Evolutionary conservation across 306 rosid species (phyloP), one percentile per base, ranked within the genome.

Genomic region (Purshia tridentata): DNA sequence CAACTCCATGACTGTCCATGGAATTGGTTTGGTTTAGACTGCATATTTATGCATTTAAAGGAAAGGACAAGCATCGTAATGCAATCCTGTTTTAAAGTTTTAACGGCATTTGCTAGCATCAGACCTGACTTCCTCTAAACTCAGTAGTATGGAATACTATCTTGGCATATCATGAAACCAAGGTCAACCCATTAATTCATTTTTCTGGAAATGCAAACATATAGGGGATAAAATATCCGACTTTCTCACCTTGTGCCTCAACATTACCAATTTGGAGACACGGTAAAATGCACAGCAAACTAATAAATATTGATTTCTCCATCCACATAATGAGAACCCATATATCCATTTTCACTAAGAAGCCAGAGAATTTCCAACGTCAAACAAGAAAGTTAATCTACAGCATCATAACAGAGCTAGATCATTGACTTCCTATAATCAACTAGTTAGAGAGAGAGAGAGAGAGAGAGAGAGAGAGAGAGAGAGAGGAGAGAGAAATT

Each of bases 171-270:
- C 45, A 55, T 18, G 19, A 41, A 70, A 16, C 63, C 22, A 56
- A 66, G 3, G 51, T 15, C 23, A 46, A 35, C 53, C 48, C 55
- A 37, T 8, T 68, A 18, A 6, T 67, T 16, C 8, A 39, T 9
- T 58, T 68, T 53, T 39, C 44, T 48, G 9, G 39, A 68, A 48
- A 66, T 66, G 18, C 6, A 48, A 58, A 47, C 74, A 67, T 40
- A 40, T 47, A 14, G 20, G 16, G 37, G 14, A 19, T 41, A 47
- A 5, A 46, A 51, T 5, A 20, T 77, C 70, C 53, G 50, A 22
- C 8, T 46, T 22, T 49, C 41, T 46, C 19, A 72, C 42, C 20
- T 59, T 47, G 56, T 35, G 20, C 5, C 42, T 23, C 19, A 67
- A 59, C 53, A 58, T 45, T 35, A 37, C 1, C 72, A 47, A 56